Evolutionary conservation across 371 early-diverging fungal species (phyloP), one percentile per base, ranked within the genome.

Genomic region (Actinomortierella ambigua): DNA sequence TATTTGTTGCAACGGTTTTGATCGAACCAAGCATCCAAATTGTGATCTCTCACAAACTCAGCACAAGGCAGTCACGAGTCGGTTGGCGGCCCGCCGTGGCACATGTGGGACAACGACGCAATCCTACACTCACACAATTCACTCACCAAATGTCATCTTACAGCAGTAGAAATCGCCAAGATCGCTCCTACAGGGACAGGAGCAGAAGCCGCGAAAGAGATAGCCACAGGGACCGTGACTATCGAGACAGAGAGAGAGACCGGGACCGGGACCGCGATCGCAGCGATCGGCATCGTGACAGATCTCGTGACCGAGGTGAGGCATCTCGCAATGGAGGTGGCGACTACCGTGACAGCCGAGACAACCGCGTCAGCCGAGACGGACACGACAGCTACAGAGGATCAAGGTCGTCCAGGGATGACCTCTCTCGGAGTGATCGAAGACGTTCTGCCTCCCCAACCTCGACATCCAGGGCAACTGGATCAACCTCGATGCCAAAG

Each of bases 271-370:
- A 80, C 41, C 55, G 63, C 47, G 64, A 67, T 23, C 41, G 46
- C 22, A 44, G 65, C 29, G 76, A 61, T 66, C 67, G 79, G 28
- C 70, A 75, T 54, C 57, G 71, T 22, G 52, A 64, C 51, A 62
- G 55, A 53, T 14, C 46, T 18, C 28, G 53, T 23, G 65, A 68
- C 18, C 51, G 65, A 50, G 43, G 52, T 20, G 52, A 70, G 20
- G 75, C 76, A 28, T 51, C 64, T 54, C 73, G 65, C 28, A 67
- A 67, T 41, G 76, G 70, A 47, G 63, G 77, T 63, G 76, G 84
- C 27, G 66, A 76, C 43, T 59, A 64, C 29, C 68, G 71, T 50
- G 75, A 75, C 23, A 50, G 59, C 53, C 58, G 69, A 8, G 65
- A 67, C 17, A 23, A 23, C 34, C 52, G 65, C 22, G 73, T 63